phyloP scores from a whole-genome alignment of 1,284 basidiomycete genomes.

The Cutaneotrichosporon sp. region DNA sequence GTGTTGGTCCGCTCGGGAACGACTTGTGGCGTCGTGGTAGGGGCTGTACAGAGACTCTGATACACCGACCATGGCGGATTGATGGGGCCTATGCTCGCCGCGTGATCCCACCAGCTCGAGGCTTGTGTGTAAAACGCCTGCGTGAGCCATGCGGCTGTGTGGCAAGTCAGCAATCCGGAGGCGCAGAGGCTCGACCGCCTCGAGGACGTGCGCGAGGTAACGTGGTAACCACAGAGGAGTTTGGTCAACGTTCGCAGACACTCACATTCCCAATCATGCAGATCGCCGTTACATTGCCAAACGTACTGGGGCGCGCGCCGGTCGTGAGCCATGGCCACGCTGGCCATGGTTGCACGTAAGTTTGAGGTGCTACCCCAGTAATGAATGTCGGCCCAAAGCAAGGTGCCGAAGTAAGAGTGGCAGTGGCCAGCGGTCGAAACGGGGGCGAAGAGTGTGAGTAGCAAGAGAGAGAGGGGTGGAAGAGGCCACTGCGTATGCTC shows the following conservation, averaged over 20 bases:
- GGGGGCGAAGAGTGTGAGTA: no score
- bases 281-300: neutral
- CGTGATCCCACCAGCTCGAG: slow-evolving; percentile 26
- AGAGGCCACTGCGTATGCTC: no score
- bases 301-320: neutral
- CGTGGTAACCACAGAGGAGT: neutral
- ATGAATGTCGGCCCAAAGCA: no score
- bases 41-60: slow-evolving; percentile 12
- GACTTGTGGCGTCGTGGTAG: neutral
- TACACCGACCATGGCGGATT: slow-evolving; percentile 29
- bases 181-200: no score
- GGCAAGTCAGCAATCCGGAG: neutral
- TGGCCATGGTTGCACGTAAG: no score
- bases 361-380: no score
- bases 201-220: neutral
- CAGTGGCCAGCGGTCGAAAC: no score
- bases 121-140: slow-evolving; percentile 29
- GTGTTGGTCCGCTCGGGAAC: neutral
- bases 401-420: no score
- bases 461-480: no score
- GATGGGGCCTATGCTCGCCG: slow-evolving; percentile 29
- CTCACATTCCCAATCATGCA: neutral
- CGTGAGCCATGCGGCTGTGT: slow-evolving; percentile 28
- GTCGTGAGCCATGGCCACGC: no score
- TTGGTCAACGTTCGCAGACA: neutral